These are phyloP conservation scores for Coemansia javaensis DNA, from an alignment of 192 early-diverging fungal species.

Conservation along the genomic window DNA sequence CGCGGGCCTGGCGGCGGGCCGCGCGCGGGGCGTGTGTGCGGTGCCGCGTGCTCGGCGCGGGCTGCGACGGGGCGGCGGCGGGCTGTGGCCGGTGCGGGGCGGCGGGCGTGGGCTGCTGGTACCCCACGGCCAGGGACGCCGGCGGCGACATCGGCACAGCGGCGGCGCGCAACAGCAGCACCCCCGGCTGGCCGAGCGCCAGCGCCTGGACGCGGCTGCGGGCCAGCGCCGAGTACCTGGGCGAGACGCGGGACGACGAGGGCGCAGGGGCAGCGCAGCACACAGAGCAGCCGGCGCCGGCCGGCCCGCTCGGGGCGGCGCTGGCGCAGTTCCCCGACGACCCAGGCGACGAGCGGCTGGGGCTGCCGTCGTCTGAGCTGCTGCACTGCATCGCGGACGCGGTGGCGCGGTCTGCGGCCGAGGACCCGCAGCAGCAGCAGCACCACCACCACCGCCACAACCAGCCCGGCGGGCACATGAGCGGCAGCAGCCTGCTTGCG, in stretches of 20 bases:
- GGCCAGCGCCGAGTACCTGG: constrained; percentile 12
- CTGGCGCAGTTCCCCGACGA: constrained; percentile 8
- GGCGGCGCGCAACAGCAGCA: background rate
- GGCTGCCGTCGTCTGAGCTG: constrained; percentile 45
- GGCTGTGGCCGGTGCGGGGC: constrained; percentile 11
- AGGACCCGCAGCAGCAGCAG: constrained; percentile 1
- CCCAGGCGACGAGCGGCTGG: background rate
- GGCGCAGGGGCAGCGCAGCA: no score
- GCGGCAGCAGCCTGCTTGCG: constrained; percentile 43
- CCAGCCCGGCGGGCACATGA: constrained; percentile 29
- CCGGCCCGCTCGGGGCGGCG: constrained; percentile 2
- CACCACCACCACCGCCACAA: no score
- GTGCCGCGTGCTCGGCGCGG: constrained; percentile 17
- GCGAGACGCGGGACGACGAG: constrained; percentile 20
- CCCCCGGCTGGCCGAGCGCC: background rate
- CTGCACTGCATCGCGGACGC: constrained; percentile 25
- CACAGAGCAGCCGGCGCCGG: no score
- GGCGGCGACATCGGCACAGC: background rate
- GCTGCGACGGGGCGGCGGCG: constrained; percentile 4
- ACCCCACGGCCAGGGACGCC: background rate
- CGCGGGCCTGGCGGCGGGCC: no score
- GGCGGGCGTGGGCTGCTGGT: constrained; percentile 13
- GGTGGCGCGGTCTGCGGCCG: constrained; percentile 18
- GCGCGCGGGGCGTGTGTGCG: constrained; percentile 14
- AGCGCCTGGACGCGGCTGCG: constrained; percentile 9